These are phyloP conservation scores for Durio zibethinus DNA, from an alignment of 345 rosid genomes.

Conservation along the genomic window DNA sequence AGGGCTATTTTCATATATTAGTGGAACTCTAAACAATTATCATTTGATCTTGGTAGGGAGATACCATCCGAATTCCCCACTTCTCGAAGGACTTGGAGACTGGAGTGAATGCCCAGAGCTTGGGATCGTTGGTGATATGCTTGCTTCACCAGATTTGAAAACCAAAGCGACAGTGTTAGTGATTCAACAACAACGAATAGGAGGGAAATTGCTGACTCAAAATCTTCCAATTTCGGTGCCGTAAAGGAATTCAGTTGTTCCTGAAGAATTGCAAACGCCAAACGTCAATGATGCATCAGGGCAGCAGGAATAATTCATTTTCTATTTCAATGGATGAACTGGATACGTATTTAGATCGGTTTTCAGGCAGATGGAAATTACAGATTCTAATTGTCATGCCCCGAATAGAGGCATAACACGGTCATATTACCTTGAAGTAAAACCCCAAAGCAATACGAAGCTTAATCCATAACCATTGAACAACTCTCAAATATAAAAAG, in stretches of 20 bases:
- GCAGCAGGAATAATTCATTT: too few species aligned
- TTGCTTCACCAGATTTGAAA: slow-evolving; percentile 37
- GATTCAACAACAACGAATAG: slow-evolving; percentile 28
- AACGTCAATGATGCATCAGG: too few species aligned
- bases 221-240: not conserved
- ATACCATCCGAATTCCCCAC: slow-evolving; percentile 21
- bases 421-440: too few species aligned
- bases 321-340: not conserved
- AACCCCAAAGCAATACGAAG: too few species aligned
- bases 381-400: not conserved
- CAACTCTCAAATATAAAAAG: too few species aligned
- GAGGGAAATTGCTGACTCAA: slow-evolving; percentile 6
- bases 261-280: not conserved
- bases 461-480: too few species aligned
- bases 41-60: slow-evolving; percentile 42
- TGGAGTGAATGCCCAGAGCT: slow-evolving; percentile 56
- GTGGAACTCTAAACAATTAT: slow-evolving; percentile 4
- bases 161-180: slow-evolving; percentile 34
- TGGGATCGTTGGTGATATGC: slow-evolving; percentile 41
- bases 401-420: too few species aligned
- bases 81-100: slow-evolving; percentile 34
- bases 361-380: not conserved
- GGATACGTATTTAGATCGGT: too few species aligned
- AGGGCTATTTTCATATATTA: slow-evolving; percentile 17
- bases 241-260: not conserved